Evolutionary conservation across 2,329 filamentous ascomycete species (phyloP), one percentile per base, ranked within the genome.

Genomic region (Triangularia setosa): DNA sequence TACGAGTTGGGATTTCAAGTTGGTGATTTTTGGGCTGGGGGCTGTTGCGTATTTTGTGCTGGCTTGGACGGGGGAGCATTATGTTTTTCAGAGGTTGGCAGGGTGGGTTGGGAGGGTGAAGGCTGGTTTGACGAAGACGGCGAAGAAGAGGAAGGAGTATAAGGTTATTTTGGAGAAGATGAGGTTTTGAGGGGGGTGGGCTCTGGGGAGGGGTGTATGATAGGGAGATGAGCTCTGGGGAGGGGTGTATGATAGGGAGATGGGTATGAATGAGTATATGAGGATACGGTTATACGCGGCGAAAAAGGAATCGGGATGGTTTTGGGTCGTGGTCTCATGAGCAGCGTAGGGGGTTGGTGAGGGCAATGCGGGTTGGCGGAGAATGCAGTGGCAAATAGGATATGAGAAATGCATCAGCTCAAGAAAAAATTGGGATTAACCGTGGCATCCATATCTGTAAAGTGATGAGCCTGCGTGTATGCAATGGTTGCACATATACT

Each of bases 121-220:
- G 73, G 78, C 83, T 59, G 78, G 75, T n/a, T 62, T 92, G 74
- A 78, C 84, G 69, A 76, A 84, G 58, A 82, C 81, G 73, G 78
- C 80, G 53, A 97, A 97, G 80, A 87, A 90, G 78, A 85, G 93
- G 68, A 97, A 97, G 77, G 82, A 88, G 78, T 97, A 97, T 75
- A 98, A 98, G 79, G 71, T 92, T 21, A 88, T 97, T 28, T 74
- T 86, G 58, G 90, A 95, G 73, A 80, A 85, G 63, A 90, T 89
- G 84, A 44, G 23, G 77, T 78, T 61, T 74, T 73, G 54, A 81
- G 5, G 6, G 16, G 35, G 69, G 70, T 44, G 18, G 35, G 57
- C 24, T 2, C 24, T 58, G 27, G 25, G n/a, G 25, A 60, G 55
- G 30, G 35, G n/a, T 44, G 1, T n/a, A 8, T 44, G 14, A 18